Percentiles rank a stretch among this genome's conserved stretches.
Evolutionary conservation across 768 basidiomycete genomes (phyloP).

Genomic region (Auricularia sp.): DNA sequence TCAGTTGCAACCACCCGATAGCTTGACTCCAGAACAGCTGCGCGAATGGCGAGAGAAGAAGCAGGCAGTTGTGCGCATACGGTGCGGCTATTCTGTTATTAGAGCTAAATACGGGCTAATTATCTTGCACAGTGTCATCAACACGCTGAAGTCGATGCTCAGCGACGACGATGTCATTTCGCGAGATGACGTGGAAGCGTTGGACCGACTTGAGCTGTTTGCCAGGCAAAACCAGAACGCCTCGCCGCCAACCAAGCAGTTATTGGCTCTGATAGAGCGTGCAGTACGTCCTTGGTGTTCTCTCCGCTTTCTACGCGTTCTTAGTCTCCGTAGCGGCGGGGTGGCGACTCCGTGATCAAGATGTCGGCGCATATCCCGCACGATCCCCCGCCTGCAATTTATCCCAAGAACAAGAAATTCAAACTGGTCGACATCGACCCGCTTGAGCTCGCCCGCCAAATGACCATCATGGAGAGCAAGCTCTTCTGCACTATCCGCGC

Average conservation of each 20-base stretch:
- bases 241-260: slow-evolving; percentile 57
- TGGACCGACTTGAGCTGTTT: slow-evolving; percentile 77
- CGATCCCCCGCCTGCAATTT: slow-evolving; percentile 64
- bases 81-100: slow-evolving; percentile 38
- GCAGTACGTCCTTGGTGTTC: slow-evolving; percentile 42
- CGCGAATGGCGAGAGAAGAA: slow-evolving; percentile 79
- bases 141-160: slow-evolving; percentile 84
- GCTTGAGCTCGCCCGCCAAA: slow-evolving; percentile 81
- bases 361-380: slow-evolving; percentile 42
- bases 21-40: slow-evolving; percentile 47
- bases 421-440: slow-evolving; percentile 82
- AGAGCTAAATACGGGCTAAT: slow-evolving; percentile 3
- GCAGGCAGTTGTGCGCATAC: slow-evolving; percentile 75
- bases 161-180: slow-evolving; percentile 66
- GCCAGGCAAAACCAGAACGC: slow-evolving; percentile 41
- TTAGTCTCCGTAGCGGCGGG: slow-evolving; percentile 22
- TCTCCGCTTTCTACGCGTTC: slow-evolving; percentile 3
- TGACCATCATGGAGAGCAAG: slow-evolving; percentile 83
- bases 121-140: slow-evolving; percentile 59
- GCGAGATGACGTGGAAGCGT: slow-evolving; percentile 73
- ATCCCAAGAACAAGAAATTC: slow-evolving; percentile 66
- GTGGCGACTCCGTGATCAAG: slow-evolving; percentile 47
- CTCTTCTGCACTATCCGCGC: slow-evolving; percentile 83
- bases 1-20: slow-evolving; percentile 62
- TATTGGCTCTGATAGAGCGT: slow-evolving; percentile 66